Evolutionary conservation across 345 rosid genomes (phyloP), one percentile per base, ranked within the genome.

Genomic region (Dipteronia dyeriana): DNA sequence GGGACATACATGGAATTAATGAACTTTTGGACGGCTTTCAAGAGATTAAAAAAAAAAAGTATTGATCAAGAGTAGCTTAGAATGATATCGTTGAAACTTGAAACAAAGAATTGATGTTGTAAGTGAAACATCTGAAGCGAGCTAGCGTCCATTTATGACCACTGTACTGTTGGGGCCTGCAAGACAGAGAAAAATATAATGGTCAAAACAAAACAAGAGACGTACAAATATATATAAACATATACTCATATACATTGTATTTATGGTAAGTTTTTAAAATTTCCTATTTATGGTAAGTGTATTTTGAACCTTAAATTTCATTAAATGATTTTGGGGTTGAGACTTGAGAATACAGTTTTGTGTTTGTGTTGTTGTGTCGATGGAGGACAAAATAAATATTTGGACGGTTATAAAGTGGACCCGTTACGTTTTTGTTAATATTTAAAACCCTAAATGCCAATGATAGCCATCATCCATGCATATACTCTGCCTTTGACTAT

Each of bases 91-190:
- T 54, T 12, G 57, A 26, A 49, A n/a, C 38, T 34, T 34, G 38
- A 31, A 31, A 31, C 0, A 31, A 31, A 34, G 6, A 34, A 34
- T 34, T 4, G 38, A 4, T 34, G 38, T 34, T 34, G 38, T 34
- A 34, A 34, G 38, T 34, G 38, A 34, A 34, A 34, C 0, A 34
- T 34, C 4, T 34, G 38, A 34, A 4, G 6, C 66, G 11, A 64
- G n/a, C 57, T 2, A n/a, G 66, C 78, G 71, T 73, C 76, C 82
- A 38, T 80, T 75, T 76, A 68, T 75, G 84, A 82, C 82, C 84
- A 0, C 82, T 65, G 4, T 49, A 49, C 80, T 78, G 61, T 82
- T 79, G 77, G 20, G 76, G 80, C 80, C 78, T 72, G 80, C 73
- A 45, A 5, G 26, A 31, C 26, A 34, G 4, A 4, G 38, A 34